These are phyloP conservation scores for Mariannaea elegans DNA, from an alignment of 2,329 filamentous ascomycete species.

Conservation along the genomic window DNA sequence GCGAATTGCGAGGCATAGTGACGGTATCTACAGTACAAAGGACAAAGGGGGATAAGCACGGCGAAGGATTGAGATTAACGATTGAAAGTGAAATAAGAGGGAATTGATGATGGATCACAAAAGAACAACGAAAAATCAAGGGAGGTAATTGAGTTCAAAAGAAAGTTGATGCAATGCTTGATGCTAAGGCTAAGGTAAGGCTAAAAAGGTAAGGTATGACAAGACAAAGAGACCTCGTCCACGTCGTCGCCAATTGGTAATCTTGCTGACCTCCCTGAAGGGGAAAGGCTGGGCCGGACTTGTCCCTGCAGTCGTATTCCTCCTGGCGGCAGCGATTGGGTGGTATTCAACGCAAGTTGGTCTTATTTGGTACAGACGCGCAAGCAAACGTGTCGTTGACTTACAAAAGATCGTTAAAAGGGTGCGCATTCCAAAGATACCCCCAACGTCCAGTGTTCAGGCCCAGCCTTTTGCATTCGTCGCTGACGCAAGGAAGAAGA, in stretches of 20 bases:
- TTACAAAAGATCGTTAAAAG: background rate
- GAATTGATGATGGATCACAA: too few species aligned
- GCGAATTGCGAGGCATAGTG: conserved; percentile 7
- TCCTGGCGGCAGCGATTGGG: background rate
- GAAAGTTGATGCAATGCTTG: too few species aligned
- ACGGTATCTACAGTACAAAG: too few species aligned
- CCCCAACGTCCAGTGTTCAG: too few species aligned
- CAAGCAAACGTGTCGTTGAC: background rate
- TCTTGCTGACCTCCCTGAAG: conserved; percentile 17
- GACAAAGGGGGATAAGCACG: background rate
- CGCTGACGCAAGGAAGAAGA: conserved; percentile 14
- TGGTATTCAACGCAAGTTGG: background rate
- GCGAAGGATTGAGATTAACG: background rate
- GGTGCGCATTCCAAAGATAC: background rate
- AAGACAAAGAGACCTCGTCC: background rate
- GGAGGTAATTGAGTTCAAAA: background rate
- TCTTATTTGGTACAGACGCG: background rate
- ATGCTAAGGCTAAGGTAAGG: background rate
- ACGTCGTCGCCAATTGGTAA: background rate
- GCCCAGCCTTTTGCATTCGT: background rate
- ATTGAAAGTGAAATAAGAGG: background rate
- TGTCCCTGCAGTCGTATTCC: too few species aligned
- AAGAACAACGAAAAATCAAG: background rate
- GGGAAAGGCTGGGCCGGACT: background rate
- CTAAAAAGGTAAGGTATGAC: too few species aligned